phyloP scores from a whole-genome alignment of 2,329 filamentous ascomycete species.

The Leptographium wingfieldii region DNA sequence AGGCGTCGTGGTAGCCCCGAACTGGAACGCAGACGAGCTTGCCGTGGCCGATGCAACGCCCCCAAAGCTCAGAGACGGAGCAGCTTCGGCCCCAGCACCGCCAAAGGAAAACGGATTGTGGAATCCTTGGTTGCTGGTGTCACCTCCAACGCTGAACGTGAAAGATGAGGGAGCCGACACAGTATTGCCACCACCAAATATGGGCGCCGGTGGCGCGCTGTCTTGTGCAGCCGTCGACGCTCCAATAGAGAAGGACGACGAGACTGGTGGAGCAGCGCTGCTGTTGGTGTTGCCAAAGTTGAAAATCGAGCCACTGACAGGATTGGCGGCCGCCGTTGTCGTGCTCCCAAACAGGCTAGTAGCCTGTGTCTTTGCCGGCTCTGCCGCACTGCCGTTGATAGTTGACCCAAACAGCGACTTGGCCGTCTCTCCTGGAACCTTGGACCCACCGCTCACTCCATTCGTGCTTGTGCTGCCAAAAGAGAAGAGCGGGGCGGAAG shows the following conservation, averaged over 20 bases:
- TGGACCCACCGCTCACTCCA: neutral
- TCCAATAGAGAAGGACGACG: conserved; percentile 8
- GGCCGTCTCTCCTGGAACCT: neutral
- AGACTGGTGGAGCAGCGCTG: neutral
- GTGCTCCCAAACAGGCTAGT: conserved; percentile 5
- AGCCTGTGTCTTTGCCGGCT: conserved; percentile 1
- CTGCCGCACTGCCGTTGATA: conserved; percentile 1
- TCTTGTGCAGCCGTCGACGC: neutral
- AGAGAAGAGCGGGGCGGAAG: conserved; percentile 4
- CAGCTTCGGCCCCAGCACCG: conserved; percentile 11
- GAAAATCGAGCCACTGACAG: conserved; percentile 1
- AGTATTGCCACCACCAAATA: conserved; percentile 6
- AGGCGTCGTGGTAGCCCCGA: conserved; percentile 3
- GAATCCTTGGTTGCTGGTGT: conserved; percentile 18
- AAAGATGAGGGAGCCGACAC: conserved; percentile 20
- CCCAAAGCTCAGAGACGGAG: conserved; percentile 27
- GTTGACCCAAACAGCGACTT: conserved; percentile 3
- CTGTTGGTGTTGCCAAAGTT: conserved; percentile 6
- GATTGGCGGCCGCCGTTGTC: neutral
- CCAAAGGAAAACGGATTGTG: conserved; percentile 26
- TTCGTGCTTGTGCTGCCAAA: conserved; percentile 8
- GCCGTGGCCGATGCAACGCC: conserved; percentile 10
- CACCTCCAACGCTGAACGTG: conserved; percentile 24
- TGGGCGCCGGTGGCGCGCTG: neutral
- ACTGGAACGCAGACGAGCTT: conserved; percentile 13